A percentile compares a stretch with the other conserved stretches of the same genome.
phyloP scores from a whole-genome alignment of 2,329 filamentous ascomycete genomes.

The Xenosphaeropsis pyriputrescens region DNA sequence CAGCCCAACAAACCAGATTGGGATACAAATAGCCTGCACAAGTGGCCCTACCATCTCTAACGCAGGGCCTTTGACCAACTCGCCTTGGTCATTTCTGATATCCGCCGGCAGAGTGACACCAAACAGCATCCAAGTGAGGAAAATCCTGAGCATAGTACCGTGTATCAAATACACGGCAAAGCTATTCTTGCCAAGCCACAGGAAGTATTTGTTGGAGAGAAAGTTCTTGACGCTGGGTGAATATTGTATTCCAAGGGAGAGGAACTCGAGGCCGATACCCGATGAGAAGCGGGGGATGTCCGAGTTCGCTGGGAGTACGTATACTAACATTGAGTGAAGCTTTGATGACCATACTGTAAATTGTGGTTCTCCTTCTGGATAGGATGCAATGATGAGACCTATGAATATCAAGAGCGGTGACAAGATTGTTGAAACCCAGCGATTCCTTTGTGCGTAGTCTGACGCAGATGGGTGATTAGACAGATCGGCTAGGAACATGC shows the following conservation, averaged over 20 bases:
- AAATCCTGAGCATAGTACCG: conserved; percentile 41
- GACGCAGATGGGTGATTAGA: conserved; percentile 33
- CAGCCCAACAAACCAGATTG: conserved; percentile 30
- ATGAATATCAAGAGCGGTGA: conserved; percentile 32
- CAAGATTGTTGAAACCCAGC: conserved; percentile 27
- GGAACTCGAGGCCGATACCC: conserved; percentile 29
- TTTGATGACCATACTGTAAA: conserved; percentile 36
- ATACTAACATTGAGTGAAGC: conserved; percentile 20
- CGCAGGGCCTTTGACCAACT: conserved; percentile 19
- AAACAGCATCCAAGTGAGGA: conserved; percentile 46
- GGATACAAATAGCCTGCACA: conserved; percentile 21
- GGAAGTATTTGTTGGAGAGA: conserved; percentile 36
- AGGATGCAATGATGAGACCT: conserved; percentile 43
- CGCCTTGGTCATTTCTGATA: conserved; percentile 16
- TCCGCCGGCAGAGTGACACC: conserved; percentile 22
- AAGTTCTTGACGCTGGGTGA: conserved; percentile 33
- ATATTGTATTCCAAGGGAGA: conserved; percentile 35
- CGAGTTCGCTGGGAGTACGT: conserved; percentile 29
- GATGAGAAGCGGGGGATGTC: conserved; percentile 34
- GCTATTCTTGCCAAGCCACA: conserved; percentile 48
- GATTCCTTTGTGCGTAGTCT: conserved; percentile 26
- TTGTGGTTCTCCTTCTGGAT: conserved; percentile 38
- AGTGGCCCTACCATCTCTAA: conserved; percentile 21
- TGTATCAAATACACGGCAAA: conserved; percentile 52
- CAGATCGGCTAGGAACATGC: conserved; percentile 45